Percentiles rank a stretch among this genome's conserved stretches.
phyloP scores from a whole-genome alignment of 371 early-diverging fungal genomes.

The Mucor saturninus region DNA sequence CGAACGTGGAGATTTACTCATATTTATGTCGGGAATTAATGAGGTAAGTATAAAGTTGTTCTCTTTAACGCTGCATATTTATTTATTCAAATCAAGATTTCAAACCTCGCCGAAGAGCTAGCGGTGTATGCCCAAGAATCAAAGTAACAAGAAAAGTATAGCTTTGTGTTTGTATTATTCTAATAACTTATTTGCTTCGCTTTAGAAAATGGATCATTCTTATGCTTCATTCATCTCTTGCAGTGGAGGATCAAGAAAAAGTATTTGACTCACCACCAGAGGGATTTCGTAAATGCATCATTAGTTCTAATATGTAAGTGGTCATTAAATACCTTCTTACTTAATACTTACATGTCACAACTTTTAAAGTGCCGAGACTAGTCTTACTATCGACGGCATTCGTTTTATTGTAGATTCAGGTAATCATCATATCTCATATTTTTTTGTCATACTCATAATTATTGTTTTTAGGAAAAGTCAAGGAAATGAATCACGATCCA shows the following conservation, averaged over 20 bases:
- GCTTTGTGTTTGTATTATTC: neutral
- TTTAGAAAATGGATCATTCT: conserved; percentile 63
- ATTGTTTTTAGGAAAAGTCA: conserved; percentile 57
- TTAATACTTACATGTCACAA: neutral
- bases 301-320: conserved; percentile 70
- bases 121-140: conserved; percentile 40
- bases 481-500: conserved; percentile 64
- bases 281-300: conserved; percentile 61
- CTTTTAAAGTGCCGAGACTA: conserved; percentile 86
- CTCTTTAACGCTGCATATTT: neutral
- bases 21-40: conserved; percentile 74
- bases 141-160: conserved; percentile 22
- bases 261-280: conserved; percentile 56
- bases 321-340: neutral
- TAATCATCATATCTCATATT: conserved; percentile 13
- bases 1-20: conserved; percentile 73
- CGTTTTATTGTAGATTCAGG: conserved; percentile 98
- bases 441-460: too few relatives aligned
- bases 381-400: conserved; percentile 97
- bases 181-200: neutral
- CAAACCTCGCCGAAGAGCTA: conserved; percentile 52
- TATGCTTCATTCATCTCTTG: conserved; percentile 57
- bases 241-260: conserved; percentile 59
- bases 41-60: conserved; percentile 38
- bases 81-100: conserved; percentile 39